phyloP scores from a whole-genome alignment of 2,329 filamentous ascomycete genomes.

The Aureobasidium sp. region DNA sequence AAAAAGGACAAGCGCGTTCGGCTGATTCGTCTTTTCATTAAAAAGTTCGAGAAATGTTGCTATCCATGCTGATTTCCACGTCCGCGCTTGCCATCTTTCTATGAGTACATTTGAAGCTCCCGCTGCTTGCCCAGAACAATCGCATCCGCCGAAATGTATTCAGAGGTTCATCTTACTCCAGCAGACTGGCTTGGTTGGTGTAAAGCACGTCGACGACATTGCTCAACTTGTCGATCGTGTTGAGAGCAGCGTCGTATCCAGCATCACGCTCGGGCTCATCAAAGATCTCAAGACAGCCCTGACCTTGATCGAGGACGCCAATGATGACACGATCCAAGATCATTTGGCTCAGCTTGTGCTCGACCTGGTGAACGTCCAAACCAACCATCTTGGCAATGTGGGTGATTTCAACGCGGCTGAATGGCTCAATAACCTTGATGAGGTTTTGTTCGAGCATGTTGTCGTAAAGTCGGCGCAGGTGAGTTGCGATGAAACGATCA shows the following conservation, averaged over 20 bases:
- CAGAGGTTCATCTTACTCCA: constrained; percentile 58
- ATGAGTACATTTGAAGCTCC: not conserved
- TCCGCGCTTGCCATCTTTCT: not conserved
- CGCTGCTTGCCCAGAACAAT: not conserved
- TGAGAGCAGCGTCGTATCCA: constrained; percentile 86
- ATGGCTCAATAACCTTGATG: constrained; percentile 99
- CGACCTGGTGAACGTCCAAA: constrained; percentile 90
- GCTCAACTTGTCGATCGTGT: constrained; percentile 94
- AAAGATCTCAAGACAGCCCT: constrained; percentile 94
- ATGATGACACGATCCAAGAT: constrained; percentile 99
- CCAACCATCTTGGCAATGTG: constrained; percentile 98
- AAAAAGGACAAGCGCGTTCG: no score
- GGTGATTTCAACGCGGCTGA: constrained; percentile 91
- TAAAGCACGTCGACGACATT: constrained; percentile 96
- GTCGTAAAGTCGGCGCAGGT: constrained; percentile 91
- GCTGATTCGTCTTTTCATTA: not conserved
- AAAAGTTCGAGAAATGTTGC: not conserved
- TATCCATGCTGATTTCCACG: not conserved
- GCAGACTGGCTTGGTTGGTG: constrained; percentile 90
- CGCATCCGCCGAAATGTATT: not conserved
- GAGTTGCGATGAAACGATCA: constrained; percentile 94
- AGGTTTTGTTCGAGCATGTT: constrained; percentile 99
- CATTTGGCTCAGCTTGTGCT: constrained; percentile 98
- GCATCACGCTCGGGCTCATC: constrained; percentile 92
- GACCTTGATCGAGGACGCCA: constrained; percentile 91